Evolutionary conservation across 805 yeast species (phyloP).

Genomic region (Nakazawaea sp.): DNA sequence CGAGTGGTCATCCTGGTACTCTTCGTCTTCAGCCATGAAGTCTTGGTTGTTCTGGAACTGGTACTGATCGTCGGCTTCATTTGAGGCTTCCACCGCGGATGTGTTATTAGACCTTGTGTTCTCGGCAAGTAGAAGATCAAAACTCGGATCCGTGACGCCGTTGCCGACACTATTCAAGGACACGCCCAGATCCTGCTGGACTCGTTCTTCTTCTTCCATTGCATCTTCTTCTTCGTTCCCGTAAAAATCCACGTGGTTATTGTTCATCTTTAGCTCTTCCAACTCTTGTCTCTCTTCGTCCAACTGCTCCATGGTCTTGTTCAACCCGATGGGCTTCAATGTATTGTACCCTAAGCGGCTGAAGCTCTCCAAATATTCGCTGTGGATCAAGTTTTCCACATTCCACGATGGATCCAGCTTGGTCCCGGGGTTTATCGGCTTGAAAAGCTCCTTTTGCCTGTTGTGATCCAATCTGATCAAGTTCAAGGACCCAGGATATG

Average conservation of each 20-base stretch:
- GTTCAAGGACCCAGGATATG: constrained; percentile 27
- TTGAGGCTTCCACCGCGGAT: neutral
- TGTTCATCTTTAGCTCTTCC: constrained; percentile 10
- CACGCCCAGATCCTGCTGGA: too few species aligned
- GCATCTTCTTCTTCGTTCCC: constrained; percentile 11
- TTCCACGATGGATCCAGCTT: constrained; percentile 14
- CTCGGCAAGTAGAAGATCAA: constrained; percentile 7
- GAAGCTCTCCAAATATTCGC: constrained; percentile 23
- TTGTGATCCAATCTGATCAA: neutral
- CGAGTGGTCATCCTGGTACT: constrained; percentile 26
- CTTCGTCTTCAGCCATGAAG: constrained; percentile 31
- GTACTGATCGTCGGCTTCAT: constrained; percentile 2
- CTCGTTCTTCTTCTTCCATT: neutral
- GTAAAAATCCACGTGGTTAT: constrained; percentile 6
- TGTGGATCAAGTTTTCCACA: constrained; percentile 16
- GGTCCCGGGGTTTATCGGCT: constrained; percentile 1
- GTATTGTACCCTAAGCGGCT: constrained; percentile 39
- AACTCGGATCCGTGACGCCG: neutral
- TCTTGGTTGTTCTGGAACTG: constrained; percentile 17
- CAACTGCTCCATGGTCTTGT: constrained; percentile 42
- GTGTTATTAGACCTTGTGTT: constrained; percentile 5
- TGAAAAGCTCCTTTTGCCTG: constrained; percentile 8
- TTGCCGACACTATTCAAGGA: neutral
- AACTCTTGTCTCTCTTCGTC: constrained; percentile 20
- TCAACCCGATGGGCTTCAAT: constrained; percentile 53